Base-by-base conservation (phyloP, 169 alveolate genomes). In the Ichthyophthirius multifiliis region DNA sequence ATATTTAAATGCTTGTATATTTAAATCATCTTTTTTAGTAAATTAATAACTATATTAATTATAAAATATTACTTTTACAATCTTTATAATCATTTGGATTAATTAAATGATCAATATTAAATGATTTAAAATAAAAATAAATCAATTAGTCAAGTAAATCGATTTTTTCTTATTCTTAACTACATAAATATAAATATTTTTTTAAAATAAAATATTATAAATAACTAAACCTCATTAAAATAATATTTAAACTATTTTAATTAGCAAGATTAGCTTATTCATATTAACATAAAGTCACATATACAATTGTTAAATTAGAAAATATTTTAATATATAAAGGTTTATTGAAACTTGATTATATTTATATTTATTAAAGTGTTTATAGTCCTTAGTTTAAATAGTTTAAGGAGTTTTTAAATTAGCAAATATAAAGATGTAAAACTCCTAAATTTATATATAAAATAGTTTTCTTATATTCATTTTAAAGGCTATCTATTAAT, bases 361-460 rank as follows among this genome's bases (percentile, higher is more conserved):
- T 27, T 2, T 18, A 16, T 10, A 47, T 43, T 65, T 43, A 31
- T 44, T 74, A 15, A 3, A 67, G 23, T 67, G 41, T 37, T n/a
- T 20, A 32, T 18, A 62, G 64, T 6, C 64, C 77, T 35, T 65
- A 34, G 30, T 65, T 31, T 65, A 65, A 32, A 30, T 65, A 32
- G 6, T 65, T 30, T 37, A 32, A 31, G 30, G 78, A 77, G 44
- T 67, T 20, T 67, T 67, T 79, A 39, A 65, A 79, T 46, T 65
- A 41, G 65, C 85, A 79, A 44, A 55, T 79, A 37, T 79, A 80
- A 32, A 79, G 67, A 37, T 37, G 46, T 34, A 79, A 46, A 37
- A 79, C 43, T 6, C 75, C 79, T 35, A 79, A 79, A 47, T 79
- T 79, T 1, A 80, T n/a, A 37, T 65, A 35, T 10, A 79, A 45